phyloP scores from a whole-genome alignment of 2,329 filamentous ascomycete genomes.

The Arthrobotrys megalospora region DNA sequence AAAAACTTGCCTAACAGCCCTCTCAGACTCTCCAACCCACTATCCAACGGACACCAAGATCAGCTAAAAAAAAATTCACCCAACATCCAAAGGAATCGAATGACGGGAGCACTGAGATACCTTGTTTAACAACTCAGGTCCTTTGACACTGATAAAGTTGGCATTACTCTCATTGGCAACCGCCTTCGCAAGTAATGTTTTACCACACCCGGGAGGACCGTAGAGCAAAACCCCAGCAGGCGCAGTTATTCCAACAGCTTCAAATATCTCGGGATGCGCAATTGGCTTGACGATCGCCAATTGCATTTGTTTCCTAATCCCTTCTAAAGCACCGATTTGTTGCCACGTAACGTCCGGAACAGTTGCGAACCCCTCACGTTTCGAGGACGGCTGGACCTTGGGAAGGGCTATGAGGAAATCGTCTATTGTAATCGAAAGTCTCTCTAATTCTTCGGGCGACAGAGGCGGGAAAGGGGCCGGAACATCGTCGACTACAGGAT shows the following conservation, averaged over 20 bases:
- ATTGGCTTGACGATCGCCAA: conserved; percentile 93
- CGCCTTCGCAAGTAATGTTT: conserved; percentile 95
- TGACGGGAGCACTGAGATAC: conserved; percentile 60
- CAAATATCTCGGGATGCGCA: conserved; percentile 82
- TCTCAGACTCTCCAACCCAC: conserved; percentile 96
- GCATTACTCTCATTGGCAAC: conserved; percentile 95
- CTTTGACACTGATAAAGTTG: conserved; percentile 98
- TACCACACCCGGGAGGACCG: conserved; percentile 96
- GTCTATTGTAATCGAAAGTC: conserved; percentile 74
- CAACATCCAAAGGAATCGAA: not conserved
- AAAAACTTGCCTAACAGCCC: conserved; percentile 92
- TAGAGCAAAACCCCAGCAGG: conserved; percentile 92
- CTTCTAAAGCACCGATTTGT: conserved; percentile 86
- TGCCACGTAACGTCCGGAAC: conserved; percentile 94
- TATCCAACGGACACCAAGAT: conserved; percentile 57
- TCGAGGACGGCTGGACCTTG: conserved; percentile 83
- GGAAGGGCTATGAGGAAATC: conserved; percentile 83
- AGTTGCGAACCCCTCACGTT: conserved; percentile 93
- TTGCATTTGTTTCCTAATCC: conserved; percentile 84
- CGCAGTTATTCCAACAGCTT: conserved; percentile 81
- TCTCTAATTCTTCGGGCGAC: conserved; percentile 61
- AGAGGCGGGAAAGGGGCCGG: conserved; percentile 48
- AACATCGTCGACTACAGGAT: conserved; percentile 14
- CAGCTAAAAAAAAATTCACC: conserved; percentile 13
- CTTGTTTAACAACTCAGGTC: conserved; percentile 95